These are phyloP conservation scores for Quercus dentata DNA, from an alignment of 306 rosid species.

Conservation along the genomic window DNA sequence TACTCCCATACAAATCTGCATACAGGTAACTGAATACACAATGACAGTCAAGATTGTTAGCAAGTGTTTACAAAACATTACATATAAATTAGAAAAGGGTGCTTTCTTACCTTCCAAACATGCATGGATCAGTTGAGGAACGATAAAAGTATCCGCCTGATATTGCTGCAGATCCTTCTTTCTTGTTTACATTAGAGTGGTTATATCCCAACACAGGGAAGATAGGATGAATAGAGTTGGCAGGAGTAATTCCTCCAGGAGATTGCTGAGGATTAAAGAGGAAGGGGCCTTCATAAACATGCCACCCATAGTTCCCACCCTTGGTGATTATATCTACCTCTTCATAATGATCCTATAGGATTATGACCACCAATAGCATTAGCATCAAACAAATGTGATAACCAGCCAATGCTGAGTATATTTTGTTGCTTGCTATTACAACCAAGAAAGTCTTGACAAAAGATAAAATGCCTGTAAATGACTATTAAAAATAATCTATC, in stretches of 20 bases:
- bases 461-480: not conserved
- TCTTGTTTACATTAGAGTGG: conserved; percentile 24
- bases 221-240: conserved; percentile 23
- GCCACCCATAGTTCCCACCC: conserved; percentile 46
- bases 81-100: not conserved
- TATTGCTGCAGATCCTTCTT: conserved; percentile 24
- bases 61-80: not conserved
- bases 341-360: conserved; percentile 30
- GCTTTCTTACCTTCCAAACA: conserved; percentile 32
- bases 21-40: conserved; percentile 27
- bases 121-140: conserved; percentile 39
- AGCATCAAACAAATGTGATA: not conserved
- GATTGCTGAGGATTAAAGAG: conserved; percentile 21
- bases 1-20: conserved; percentile 22
- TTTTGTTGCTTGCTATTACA: too few relatives aligned
- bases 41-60: not conserved
- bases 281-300: conserved; percentile 33
- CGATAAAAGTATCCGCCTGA: conserved; percentile 39
- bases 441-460: not conserved
- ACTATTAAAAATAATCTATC: not conserved
- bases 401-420: too few relatives aligned
- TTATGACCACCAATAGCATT: not conserved
- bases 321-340: conserved; percentile 34
- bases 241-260: conserved; percentile 28
- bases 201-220: conserved; percentile 34